phyloP scores from a whole-genome alignment of 345 rosid genomes.

The Eucalyptus pauciflora region DNA sequence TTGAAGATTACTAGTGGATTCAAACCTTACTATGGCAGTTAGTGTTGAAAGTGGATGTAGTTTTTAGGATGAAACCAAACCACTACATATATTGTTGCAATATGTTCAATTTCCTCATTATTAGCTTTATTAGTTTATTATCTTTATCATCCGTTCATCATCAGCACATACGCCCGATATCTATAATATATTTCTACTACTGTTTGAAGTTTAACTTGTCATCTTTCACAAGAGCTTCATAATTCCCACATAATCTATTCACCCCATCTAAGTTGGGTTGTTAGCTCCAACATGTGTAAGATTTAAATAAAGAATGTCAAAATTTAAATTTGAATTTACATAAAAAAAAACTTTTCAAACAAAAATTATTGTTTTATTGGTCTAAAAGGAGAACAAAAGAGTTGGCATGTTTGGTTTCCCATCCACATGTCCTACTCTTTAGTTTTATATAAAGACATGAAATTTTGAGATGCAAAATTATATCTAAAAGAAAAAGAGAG shows the following conservation, averaged over 20 bases:
- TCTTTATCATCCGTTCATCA: fast-evolving
- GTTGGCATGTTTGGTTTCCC: neutral
- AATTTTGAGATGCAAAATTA: neutral
- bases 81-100: neutral
- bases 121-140: neutral
- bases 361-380: neutral
- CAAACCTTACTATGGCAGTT: too few species aligned
- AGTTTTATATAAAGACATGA: neutral
- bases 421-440: neutral
- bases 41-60: neutral
- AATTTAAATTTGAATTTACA: neutral
- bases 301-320: neutral
- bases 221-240: neutral
- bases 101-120: neutral
- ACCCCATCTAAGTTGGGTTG: neutral
- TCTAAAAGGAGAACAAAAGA: neutral
- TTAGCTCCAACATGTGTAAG: neutral
- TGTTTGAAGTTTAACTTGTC: neutral
- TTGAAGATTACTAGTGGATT: neutral
- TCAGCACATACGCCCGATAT: neutral
- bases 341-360: fast-evolving
- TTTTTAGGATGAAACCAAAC: neutral
- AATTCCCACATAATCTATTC: too few species aligned
- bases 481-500: neutral
- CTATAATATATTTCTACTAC: fast-evolving